phyloP scores from a whole-genome alignment of 225 moss, liverwort and hornwort genomes.

The Asterella californica region DNA sequence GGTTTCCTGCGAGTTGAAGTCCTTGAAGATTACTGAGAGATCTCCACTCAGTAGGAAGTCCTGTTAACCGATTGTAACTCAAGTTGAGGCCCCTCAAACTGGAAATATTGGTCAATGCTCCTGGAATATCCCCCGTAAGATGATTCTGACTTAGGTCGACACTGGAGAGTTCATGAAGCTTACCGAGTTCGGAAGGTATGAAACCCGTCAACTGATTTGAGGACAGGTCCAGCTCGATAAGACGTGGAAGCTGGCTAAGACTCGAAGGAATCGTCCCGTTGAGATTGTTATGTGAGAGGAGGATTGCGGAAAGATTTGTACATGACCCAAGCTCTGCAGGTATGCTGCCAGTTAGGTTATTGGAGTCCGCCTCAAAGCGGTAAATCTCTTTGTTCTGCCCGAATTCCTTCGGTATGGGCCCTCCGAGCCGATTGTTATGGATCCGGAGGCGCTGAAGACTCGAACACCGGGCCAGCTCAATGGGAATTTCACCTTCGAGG shows the following conservation, averaged over 20 bases:
- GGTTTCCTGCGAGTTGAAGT: conserved; percentile 25
- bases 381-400: conserved; percentile 37
- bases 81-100: conserved; percentile 11
- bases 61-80: conserved; percentile 21
- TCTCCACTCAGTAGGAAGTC: conserved; percentile 16
- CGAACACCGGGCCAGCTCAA: conserved; percentile 21
- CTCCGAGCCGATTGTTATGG: conserved; percentile 28
- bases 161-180: no score
- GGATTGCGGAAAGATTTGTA: conserved; percentile 42
- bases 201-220: conserved; percentile 8
- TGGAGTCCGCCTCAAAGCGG: conserved; percentile 43
- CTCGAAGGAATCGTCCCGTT: conserved; percentile 24
- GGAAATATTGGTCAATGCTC: neutral
- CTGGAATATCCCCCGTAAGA: conserved; percentile 16
- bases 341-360: conserved; percentile 45
- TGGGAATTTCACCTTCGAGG: conserved; percentile 31
- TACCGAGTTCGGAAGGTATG: conserved; percentile 13
- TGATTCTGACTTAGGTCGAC: neutral
- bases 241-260: conserved; percentile 14
- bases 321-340: conserved; percentile 50
- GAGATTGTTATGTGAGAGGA: conserved; percentile 30
- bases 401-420: conserved; percentile 46
- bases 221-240: conserved; percentile 17
- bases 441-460: conserved; percentile 20
- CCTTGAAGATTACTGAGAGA: conserved; percentile 4